phyloP scores from a whole-genome alignment of 2,329 filamentous ascomycete species.

The Keithomyces neogunnii region DNA sequence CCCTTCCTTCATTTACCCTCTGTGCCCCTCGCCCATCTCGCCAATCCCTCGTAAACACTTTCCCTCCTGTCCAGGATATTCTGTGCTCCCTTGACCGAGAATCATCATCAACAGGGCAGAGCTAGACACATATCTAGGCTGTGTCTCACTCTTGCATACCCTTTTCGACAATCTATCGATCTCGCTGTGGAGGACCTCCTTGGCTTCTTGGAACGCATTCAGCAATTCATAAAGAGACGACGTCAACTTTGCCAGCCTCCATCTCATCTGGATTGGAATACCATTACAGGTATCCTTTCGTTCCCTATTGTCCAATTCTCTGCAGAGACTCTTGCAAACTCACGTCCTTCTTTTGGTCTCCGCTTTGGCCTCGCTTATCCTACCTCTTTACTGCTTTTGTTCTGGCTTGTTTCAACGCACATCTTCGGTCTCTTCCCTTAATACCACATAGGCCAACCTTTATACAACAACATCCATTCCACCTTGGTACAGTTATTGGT shows the following conservation, averaged over 20 bases:
- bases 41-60: slow-evolving; percentile 13
- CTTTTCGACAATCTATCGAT: slow-evolving; percentile 19
- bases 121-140: slow-evolving; percentile 17
- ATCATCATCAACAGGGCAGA: slow-evolving; percentile 22
- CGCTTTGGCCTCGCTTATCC: too few relatives aligned
- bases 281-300: not conserved
- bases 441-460: too few relatives aligned
- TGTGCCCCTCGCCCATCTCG: slow-evolving; percentile 19
- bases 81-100: slow-evolving; percentile 21
- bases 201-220: slow-evolving; percentile 5
- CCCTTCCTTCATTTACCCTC: slow-evolving; percentile 28
- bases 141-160: slow-evolving; percentile 25
- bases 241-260: slow-evolving; percentile 3
- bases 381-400: too few relatives aligned
- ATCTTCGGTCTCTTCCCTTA: too few relatives aligned
- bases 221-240: slow-evolving; percentile 6
- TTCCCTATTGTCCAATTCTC: not conserved
- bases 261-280: not conserved
- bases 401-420: too few relatives aligned
- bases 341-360: not conserved
- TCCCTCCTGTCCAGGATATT: slow-evolving; percentile 15
- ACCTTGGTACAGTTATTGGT: too few relatives aligned
- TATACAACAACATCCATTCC: too few relatives aligned
- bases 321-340: not conserved
- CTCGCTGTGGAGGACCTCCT: slow-evolving; percentile 13